Evolutionary conservation across 352 stramenopile species (phyloP).

Genomic region (Phytopythium helicoides): DNA sequence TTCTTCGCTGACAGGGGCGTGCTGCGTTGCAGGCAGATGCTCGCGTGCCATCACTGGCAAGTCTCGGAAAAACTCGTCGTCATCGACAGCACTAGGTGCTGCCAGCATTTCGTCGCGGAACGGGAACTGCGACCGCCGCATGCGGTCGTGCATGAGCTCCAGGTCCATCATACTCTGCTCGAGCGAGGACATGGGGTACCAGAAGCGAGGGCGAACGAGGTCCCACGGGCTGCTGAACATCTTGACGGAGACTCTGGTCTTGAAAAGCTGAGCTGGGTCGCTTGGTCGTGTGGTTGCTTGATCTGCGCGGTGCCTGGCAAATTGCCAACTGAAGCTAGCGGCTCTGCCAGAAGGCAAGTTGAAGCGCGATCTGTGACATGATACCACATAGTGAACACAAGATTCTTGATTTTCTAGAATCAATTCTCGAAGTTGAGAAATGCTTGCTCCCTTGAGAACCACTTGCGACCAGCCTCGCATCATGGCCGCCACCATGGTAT

Average conservation of each 20-base stretch:
- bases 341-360: neutral
- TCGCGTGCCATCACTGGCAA: constrained; percentile 21
- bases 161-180: constrained; percentile 47
- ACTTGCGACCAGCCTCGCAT: too few species aligned
- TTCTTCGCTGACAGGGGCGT: neutral
- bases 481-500: too few species aligned
- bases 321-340: constrained; percentile 6
- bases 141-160: constrained; percentile 31
- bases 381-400: too few species aligned
- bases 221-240: constrained; percentile 43
- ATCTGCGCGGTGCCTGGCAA: constrained; percentile 13
- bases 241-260: neutral
- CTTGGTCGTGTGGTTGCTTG: constrained; percentile 7
- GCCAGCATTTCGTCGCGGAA: constrained; percentile 20
- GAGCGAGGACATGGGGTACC: constrained; percentile 46
- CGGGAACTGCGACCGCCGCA: constrained; percentile 19
- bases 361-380: neutral
- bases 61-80: constrained; percentile 58
- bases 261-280: neutral
- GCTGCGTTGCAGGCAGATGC: constrained; percentile 7
- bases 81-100: constrained; percentile 19
- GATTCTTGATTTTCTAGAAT: too few species aligned
- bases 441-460: too few species aligned
- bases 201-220: constrained; percentile 36
- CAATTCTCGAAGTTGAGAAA: too few species aligned